A percentile compares a stretch with the other conserved stretches of the same genome.
These are phyloP conservation scores for Phanerochaete carnosa DNA, from an alignment of 768 basidiomycete genomes.

Conservation along the genomic window DNA sequence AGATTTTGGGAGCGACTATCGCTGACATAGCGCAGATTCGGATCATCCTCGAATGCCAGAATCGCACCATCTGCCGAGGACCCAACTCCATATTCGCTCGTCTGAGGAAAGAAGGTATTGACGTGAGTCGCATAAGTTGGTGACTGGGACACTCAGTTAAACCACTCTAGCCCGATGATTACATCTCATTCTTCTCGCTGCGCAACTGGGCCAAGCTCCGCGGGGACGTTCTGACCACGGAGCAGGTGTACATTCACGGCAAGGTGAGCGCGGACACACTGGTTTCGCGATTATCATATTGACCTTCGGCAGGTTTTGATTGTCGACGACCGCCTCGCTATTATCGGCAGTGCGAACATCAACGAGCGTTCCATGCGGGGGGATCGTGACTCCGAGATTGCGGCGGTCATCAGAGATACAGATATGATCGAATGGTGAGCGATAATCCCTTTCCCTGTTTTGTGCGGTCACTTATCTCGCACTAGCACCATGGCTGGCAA, in stretches of 20 bases:
- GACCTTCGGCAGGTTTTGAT: conserved; percentile 78
- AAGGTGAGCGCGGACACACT: not conserved
- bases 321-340: conserved; percentile 91
- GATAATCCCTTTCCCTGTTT: not conserved
- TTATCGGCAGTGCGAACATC: conserved; percentile 96
- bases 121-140: conserved; percentile 47
- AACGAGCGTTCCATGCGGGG: conserved; percentile 96
- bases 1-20: not conserved
- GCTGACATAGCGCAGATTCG: conserved; percentile 56
- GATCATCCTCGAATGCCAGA: conserved; percentile 94
- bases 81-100: conserved; percentile 89
- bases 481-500: conserved; percentile 90
- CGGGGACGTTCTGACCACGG: conserved; percentile 80
- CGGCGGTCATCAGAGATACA: conserved; percentile 90
- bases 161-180: conserved; percentile 76
- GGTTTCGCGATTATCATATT: conserved; percentile 13
- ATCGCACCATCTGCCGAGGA: conserved; percentile 82
- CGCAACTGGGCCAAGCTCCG: conserved; percentile 93
- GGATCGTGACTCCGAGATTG: conserved; percentile 95
- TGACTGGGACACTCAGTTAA: not conserved
- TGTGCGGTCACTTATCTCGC: not conserved
- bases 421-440: conserved; percentile 91
- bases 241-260: conserved; percentile 51
- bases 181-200: conserved; percentile 87
- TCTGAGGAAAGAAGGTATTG: conserved; percentile 81